Conservation (phyloP, 2,329 filamentous ascomycete genomes). For the Botryosphaeria dothidea region DNA sequence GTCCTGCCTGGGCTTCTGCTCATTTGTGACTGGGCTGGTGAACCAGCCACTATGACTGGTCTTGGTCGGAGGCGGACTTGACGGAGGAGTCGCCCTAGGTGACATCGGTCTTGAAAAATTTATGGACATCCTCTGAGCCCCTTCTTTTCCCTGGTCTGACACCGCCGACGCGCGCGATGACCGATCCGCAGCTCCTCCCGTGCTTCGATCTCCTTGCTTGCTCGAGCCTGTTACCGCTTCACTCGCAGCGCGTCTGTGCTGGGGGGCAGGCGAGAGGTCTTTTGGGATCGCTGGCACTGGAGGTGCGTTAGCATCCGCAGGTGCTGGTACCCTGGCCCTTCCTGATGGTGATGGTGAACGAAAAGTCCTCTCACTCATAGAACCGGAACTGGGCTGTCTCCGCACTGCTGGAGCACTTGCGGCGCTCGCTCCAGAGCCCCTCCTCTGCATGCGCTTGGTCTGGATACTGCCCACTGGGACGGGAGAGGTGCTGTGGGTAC, state of each 20-base stretch:
- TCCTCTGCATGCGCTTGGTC: conserved; percentile 79
- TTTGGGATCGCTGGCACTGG: conserved; percentile 75
- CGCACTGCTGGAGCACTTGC: conserved; percentile 41
- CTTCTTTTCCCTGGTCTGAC: conserved; percentile 44
- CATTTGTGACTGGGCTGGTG: conserved; percentile 34
- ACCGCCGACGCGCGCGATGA: conserved; percentile 44
- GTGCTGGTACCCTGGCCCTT: conserved; percentile 25
- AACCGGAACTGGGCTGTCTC: conserved; percentile 65
- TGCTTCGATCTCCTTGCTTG: conserved; percentile 37
- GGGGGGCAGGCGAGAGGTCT: conserved; percentile 37
- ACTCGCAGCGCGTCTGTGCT: conserved; percentile 47
- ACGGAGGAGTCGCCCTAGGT: conserved; percentile 40
- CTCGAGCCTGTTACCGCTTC: conserved; percentile 50
- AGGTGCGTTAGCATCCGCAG: conserved; percentile 52
- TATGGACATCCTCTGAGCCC: conserved; percentile 44
- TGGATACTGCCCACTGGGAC: conserved; percentile 80
- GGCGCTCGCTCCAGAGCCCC: conserved; percentile 62
- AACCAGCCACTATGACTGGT: conserved; percentile 39
- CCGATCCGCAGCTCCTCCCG: conserved; percentile 29
- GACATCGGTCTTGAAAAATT: conserved; percentile 59
- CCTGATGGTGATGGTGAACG: conserved; percentile 64
- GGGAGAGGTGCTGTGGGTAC: conserved; percentile 74
- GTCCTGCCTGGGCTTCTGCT: conserved; percentile 24
- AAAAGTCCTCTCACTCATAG: conserved; percentile 89
- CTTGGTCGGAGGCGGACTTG: conserved; percentile 21